Conservation (phyloP, 306 rosid genomes). For the Vigna trinervia region DNA sequence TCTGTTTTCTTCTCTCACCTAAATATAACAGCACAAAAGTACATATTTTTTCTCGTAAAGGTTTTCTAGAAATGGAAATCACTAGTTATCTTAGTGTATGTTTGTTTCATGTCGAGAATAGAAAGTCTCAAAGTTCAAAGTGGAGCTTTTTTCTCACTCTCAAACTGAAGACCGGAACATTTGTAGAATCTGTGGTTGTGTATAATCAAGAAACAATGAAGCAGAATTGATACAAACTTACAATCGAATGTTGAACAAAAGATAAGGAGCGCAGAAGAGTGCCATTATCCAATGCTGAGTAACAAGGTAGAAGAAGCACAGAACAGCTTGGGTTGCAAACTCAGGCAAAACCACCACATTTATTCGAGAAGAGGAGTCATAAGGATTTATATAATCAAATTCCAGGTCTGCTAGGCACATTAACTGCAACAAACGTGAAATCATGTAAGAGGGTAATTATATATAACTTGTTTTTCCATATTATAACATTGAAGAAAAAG, state of each 20-base stretch:
- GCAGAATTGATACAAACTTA: slow-evolving; percentile 56
- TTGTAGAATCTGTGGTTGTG: not conserved
- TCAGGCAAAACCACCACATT: slow-evolving; percentile 78
- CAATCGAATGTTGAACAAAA: slow-evolving; percentile 67
- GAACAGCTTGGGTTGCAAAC: slow-evolving; percentile 64
- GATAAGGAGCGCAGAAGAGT: slow-evolving; percentile 68
- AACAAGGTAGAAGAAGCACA: slow-evolving; percentile 67
- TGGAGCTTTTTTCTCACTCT: not conserved
- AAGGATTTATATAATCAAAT: slow-evolving; percentile 94
- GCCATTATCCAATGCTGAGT: slow-evolving; percentile 91
- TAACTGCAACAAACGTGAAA: slow-evolving; percentile 67
- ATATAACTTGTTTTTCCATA: no score
- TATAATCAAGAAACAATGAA: slow-evolving; percentile 3
- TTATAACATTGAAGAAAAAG: not conserved
- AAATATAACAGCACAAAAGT: not conserved
- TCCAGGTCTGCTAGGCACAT: slow-evolving; percentile 97
- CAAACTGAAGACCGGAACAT: not conserved
- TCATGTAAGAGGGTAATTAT: no score
- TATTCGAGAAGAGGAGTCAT: slow-evolving; percentile 76
- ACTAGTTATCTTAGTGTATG: not conserved
- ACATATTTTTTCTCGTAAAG: not conserved
- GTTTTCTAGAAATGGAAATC: not conserved
- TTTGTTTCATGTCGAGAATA: no score
- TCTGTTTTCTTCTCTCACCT: slow-evolving; percentile 9
- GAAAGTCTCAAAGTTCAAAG: not conserved